Evolutionary conservation across 1,284 basidiomycete species (phyloP).

Genomic region (Pascua sp.): DNA sequence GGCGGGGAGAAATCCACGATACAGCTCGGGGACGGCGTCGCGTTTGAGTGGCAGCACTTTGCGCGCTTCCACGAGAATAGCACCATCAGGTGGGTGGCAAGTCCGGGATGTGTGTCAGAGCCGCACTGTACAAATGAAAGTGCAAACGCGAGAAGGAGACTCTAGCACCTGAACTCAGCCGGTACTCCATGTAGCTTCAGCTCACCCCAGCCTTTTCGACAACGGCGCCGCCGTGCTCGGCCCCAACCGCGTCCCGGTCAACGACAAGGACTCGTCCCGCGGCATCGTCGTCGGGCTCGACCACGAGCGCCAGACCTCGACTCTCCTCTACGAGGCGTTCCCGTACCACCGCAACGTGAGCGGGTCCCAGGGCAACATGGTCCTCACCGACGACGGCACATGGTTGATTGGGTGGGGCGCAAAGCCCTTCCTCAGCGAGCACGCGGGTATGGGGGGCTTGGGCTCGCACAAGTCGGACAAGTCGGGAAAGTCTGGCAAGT

Average conservation of each 20-base stretch:
- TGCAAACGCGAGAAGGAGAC: too few relatives aligned
- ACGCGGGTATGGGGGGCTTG: neutral
- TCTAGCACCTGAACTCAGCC: too few relatives aligned
- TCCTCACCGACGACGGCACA: too few relatives aligned
- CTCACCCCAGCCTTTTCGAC: constrained; percentile 29
- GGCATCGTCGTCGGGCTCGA: constrained; percentile 33
- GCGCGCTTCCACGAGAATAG: constrained; percentile 26
- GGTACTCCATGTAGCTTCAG: too few relatives aligned
- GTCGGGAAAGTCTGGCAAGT: too few relatives aligned
- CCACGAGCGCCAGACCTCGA: neutral
- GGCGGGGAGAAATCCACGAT: constrained; percentile 33
- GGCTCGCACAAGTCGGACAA: too few relatives aligned
- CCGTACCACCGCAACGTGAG: constrained; percentile 27
- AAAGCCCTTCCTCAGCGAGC: constrained; percentile 25
- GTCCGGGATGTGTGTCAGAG: too few relatives aligned
- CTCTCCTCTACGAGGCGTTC: constrained; percentile 8
- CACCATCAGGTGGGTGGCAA: constrained; percentile 9
- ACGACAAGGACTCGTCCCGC: constrained; percentile 21
- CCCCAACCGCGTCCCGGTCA: constrained; percentile 6
- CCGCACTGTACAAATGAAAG: too few relatives aligned
- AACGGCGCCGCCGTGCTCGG: constrained; percentile 27
- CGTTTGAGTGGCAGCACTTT: constrained; percentile 34
- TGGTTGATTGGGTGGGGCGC: constrained; percentile 27
- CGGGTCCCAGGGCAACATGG: constrained; percentile 29
- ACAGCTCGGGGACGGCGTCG: constrained; percentile 20